phyloP scores from a whole-genome alignment of 2,329 filamentous ascomycete genomes.

The Delphinella strobiligena region DNA sequence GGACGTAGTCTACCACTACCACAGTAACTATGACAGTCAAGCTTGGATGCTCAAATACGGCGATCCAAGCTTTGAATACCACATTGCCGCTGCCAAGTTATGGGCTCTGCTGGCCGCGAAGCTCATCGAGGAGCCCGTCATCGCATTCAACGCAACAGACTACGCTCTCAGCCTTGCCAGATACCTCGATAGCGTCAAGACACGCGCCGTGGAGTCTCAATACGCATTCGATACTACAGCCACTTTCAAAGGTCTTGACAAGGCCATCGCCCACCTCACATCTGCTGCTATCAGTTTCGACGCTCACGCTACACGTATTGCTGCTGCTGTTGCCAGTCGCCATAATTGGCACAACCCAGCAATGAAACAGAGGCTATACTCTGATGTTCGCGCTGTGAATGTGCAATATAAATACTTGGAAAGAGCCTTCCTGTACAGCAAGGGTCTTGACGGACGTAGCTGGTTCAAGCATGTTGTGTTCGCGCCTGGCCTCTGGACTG shows the following conservation, averaged over 20 bases:
- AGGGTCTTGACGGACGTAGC: constrained; percentile 62
- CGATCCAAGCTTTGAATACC: constrained; percentile 50
- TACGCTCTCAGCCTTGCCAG: constrained; percentile 30
- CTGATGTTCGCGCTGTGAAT: constrained; percentile 52
- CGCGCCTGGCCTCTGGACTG: constrained; percentile 82
- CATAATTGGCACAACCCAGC: constrained; percentile 36
- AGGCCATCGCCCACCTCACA: constrained; percentile 36
- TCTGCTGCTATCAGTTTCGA: constrained; percentile 41
- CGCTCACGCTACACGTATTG: constrained; percentile 33
- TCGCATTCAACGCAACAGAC: constrained; percentile 35
- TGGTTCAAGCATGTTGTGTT: constrained; percentile 98
- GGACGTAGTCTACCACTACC: constrained; percentile 58
- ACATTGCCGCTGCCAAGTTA: constrained; percentile 36
- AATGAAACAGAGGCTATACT: constrained; percentile 12
- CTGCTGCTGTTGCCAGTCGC: constrained; percentile 34
- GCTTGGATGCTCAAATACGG: constrained; percentile 74
- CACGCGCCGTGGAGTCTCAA: constrained; percentile 7
- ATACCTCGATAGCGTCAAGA: constrained; percentile 31
- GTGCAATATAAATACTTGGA: constrained; percentile 75
- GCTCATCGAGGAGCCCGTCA: constrained; percentile 34
- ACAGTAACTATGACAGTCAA: constrained; percentile 75
- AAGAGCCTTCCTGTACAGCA: constrained; percentile 61
- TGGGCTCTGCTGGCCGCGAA: constrained; percentile 34
- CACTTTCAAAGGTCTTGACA: constrained; percentile 35
- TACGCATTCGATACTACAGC: constrained; percentile 18